Conservation (phyloP, 73 alveolate species). For the Stentor coeruleus region DNA sequence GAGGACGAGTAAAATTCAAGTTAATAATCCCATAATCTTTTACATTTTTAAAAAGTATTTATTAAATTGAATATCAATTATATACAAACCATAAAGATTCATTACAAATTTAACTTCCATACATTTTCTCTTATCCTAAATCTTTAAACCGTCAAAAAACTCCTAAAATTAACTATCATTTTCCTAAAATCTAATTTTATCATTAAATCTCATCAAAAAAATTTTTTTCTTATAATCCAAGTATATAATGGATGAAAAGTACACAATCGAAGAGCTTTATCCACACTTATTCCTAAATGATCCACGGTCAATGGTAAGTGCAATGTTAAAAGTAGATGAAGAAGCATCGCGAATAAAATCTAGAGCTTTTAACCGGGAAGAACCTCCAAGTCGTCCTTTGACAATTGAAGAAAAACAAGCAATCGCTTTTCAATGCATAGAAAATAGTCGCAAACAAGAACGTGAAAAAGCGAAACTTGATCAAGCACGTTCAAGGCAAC, state of each 20-base stretch:
- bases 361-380: background rate
- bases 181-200: too few relatives aligned
- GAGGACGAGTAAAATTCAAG: too few relatives aligned
- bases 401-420: background rate
- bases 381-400: background rate
- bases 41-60: too few relatives aligned
- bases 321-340: slow-evolving; percentile 8
- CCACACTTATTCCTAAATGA: slow-evolving; percentile 1
- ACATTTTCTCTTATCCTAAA: too few relatives aligned
- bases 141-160: too few relatives aligned
- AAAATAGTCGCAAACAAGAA: background rate
- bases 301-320: background rate
- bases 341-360: slow-evolving; percentile 4
- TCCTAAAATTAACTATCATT: too few relatives aligned
- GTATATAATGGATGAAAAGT: background rate
- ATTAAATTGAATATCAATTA: too few relatives aligned
- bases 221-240: too few relatives aligned
- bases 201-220: too few relatives aligned
- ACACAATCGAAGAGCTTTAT: background rate
- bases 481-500: background rate
- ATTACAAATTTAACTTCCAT: too few relatives aligned
- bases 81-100: too few relatives aligned
- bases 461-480: slow-evolving; percentile 4
- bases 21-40: too few relatives aligned
- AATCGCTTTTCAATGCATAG: slow-evolving; percentile 5